phyloP scores from a whole-genome alignment of 345 rosid genomes.

The Brassica cretica region DNA sequence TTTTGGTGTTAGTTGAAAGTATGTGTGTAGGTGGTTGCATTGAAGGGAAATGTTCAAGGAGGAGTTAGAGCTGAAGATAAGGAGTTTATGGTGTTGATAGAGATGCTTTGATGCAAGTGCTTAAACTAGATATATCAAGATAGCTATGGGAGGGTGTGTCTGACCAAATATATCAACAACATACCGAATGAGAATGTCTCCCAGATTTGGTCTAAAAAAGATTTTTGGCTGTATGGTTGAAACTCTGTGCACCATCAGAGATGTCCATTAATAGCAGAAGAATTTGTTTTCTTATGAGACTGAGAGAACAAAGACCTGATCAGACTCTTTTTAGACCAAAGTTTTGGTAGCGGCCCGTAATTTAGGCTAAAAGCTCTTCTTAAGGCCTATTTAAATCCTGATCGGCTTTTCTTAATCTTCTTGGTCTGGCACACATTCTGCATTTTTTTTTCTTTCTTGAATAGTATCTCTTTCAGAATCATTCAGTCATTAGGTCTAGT shows the following conservation, averaged over 20 bases:
- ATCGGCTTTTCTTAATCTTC: not conserved
- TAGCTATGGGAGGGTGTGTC: too few species aligned
- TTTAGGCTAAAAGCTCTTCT: constrained; percentile 8
- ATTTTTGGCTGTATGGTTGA: too few species aligned
- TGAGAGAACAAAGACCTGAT: not conserved
- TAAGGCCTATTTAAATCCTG: not conserved
- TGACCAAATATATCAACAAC: too few species aligned
- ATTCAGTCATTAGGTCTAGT: not conserved
- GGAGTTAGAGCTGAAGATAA: constrained; percentile 45
- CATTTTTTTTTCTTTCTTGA: not conserved
- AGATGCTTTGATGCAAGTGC: constrained; percentile 50
- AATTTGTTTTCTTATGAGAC: not conserved
- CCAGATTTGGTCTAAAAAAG: too few species aligned
- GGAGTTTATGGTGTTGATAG: constrained; percentile 47
- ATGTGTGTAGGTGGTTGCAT: not conserved
- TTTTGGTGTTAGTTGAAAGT: not conserved
- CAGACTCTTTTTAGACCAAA: not conserved
- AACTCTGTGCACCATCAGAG: not conserved
- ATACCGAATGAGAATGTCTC: too few species aligned
- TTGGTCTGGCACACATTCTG: not conserved
- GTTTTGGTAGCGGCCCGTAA: not conserved
- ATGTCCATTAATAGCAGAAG: not conserved
- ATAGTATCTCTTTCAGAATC: not conserved
- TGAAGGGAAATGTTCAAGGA: constrained; percentile 8
- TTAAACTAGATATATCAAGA: constrained; percentile 42